phyloP scores from a whole-genome alignment of 1,284 basidiomycete species.

The Irpex rosettiformis region DNA sequence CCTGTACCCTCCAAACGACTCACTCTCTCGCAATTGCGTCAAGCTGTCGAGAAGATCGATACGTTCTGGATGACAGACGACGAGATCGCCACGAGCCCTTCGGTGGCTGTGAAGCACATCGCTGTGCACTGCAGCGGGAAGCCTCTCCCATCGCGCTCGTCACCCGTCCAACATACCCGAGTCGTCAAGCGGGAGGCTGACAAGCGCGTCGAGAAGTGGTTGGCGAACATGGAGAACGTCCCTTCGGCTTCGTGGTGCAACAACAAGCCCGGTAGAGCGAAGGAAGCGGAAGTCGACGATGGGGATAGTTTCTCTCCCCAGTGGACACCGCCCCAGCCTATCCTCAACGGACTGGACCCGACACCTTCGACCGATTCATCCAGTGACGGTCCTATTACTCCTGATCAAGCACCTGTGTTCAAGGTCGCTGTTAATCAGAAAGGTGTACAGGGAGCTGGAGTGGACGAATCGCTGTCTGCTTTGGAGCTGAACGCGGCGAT shows the following conservation, averaged over 20 bases:
- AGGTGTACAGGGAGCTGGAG: neutral
- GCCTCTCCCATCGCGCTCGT: neutral
- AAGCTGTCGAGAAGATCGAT: neutral
- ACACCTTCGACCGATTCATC: neutral
- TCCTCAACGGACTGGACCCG: neutral
- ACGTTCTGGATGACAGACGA: neutral
- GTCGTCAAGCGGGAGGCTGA: neutral
- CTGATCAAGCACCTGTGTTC: neutral
- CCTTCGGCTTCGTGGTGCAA: neutral
- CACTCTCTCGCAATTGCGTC: neutral
- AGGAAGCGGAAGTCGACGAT: neutral
- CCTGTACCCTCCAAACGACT: constrained; percentile 42
- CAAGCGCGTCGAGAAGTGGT: neutral
- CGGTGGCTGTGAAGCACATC: neutral
- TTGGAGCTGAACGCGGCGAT: neutral
- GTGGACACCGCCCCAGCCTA: neutral
- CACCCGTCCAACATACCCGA: neutral
- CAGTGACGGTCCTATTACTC: neutral
- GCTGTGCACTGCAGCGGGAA: neutral
- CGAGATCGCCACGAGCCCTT: neutral
- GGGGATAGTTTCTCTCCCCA: neutral
- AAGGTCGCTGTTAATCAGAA: neutral
- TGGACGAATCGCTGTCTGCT: neutral
- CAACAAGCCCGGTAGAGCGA: neutral
- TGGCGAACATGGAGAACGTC: neutral